Base-by-base conservation (phyloP, 1,284 basidiomycete genomes). In the Amylostereum areolatum region DNA sequence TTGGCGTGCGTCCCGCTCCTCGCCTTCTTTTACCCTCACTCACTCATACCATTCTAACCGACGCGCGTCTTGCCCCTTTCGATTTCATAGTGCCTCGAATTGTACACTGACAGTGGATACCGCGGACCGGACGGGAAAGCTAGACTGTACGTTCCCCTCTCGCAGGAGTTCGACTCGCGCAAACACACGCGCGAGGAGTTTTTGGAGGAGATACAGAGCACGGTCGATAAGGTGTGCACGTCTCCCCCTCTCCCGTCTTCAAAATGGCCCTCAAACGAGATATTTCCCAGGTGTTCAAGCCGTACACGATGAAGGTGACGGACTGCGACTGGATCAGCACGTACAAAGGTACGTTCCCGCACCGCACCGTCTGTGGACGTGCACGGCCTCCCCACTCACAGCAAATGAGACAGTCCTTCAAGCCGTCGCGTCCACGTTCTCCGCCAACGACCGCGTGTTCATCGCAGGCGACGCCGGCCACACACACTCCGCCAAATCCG, bases 211-310 rank as follows among this genome's bases (percentile, higher is more conserved):
- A 43, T 43, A 5, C 27, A 12, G 41, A 43, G 43, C 47, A 29
- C 43, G n/a, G 25, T 28, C 25, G 36, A 43, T 48, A 43, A 41
- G 46, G 49, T 39, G 50, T 48, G 4, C 35, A 47, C 8, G 50
- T 47, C 41, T 44, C 18, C 8, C 24, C 1, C 3, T 27, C 27
- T 33, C 5, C 18, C 12, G 30, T 25, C 32, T 10, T 46, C 32
- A 29, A 31, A 3, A 12, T 34, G 24, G 34, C 27, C 27, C 8
- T 27, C 32, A 46, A 24, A 33, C 34, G 31, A 8, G n/a, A 35
- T 10, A 29, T 46, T 2, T n/a, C n/a, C 27, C 12, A 41, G 3
- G 51, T 11, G 5, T 49, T 48, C 33, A 29, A 40, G 7, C 51
- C 51, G 9, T 52, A 52, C 32, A 29, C n/a, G 5, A 45, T 52